A percentile compares a stretch with the other conserved stretches of the same genome.
Evolutionary conservation across 148 eudicot genomes (phyloP).

Genomic region (Amaranthus palmeri): DNA sequence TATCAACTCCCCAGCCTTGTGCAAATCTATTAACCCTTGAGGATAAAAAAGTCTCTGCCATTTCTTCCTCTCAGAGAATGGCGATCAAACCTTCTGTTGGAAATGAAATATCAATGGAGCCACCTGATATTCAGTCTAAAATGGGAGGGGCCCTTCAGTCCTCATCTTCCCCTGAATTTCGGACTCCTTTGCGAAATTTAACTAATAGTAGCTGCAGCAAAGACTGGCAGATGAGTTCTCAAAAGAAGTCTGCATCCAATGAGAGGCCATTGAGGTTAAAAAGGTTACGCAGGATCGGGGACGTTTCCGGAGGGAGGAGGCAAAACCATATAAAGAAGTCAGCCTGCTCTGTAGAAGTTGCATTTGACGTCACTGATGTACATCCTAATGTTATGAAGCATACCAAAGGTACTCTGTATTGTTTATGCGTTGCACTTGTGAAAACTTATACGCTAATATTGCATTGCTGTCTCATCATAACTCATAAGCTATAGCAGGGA

Average conservation of each 20-base stretch:
- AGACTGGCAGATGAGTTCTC: constrained; percentile 66
- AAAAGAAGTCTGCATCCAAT: constrained; percentile 36
- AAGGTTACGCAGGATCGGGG: constrained; percentile 72
- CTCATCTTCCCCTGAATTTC: constrained; percentile 25
- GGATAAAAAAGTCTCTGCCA: constrained; percentile 18
- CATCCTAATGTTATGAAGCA: constrained; percentile 22
- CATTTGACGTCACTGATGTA: constrained; percentile 15
- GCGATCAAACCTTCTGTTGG: constrained; percentile 19
- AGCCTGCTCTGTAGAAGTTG: constrained; percentile 16
- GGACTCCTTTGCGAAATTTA: constrained; percentile 46
- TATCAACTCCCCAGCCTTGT: constrained; percentile 26
- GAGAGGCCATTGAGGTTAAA: constrained; percentile 44
- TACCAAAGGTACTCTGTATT: constrained; percentile 37
- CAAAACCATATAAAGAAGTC: constrained; percentile 14
- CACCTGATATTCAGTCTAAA: constrained; percentile 14
- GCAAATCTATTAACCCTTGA: constrained; percentile 14
- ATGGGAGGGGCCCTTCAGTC: constrained; percentile 18
- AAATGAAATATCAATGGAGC: constrained; percentile 20
- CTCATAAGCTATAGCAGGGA: neutral
- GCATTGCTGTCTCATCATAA: neutral
- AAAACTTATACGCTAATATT: too few species aligned
- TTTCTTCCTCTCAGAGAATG: constrained; percentile 24
- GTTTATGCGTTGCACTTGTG: neutral
- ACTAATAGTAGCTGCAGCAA: constrained; percentile 51
- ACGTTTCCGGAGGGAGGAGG: constrained; percentile 26